Evolutionary conservation across 371 early-diverging fungal species (phyloP).

Genomic region (Capillidium heterosporum): DNA sequence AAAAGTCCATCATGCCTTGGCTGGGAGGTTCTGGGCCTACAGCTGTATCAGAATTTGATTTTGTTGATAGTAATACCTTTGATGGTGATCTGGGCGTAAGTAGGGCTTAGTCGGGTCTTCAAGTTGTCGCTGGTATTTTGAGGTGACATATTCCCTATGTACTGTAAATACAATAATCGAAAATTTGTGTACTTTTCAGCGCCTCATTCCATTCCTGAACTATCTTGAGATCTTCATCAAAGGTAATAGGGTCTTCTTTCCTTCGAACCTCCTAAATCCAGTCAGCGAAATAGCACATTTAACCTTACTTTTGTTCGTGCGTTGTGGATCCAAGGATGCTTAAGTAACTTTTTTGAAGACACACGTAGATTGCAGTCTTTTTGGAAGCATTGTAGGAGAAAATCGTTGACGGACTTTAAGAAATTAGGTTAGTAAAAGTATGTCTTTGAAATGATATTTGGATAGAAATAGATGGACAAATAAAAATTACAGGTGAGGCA

Average conservation of each 20-base stretch:
- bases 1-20: conserved; percentile 5
- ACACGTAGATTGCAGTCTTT: conserved; percentile 54
- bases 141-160: background rate
- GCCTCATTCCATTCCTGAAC: conserved; percentile 21
- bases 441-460: background rate
- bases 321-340: conserved; percentile 48
- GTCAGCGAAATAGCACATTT: background rate
- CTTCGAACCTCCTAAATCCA: background rate
- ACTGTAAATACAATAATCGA: too few species aligned
- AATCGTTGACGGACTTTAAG: conserved; percentile 39
- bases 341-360: conserved; percentile 44
- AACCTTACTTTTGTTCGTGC: background rate
- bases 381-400: conserved; percentile 64
- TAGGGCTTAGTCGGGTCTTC: background rate
- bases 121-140: background rate
- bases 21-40: background rate
- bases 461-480: background rate
- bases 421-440: background rate
- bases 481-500: conserved; percentile 37
- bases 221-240: conserved; percentile 16
- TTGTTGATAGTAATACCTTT: background rate
- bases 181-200: conserved; percentile 6
- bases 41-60: background rate
- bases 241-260: background rate
- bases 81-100: background rate